A percentile compares a stretch with the other conserved stretches of the same genome.
Conservation (phyloP, 139 green algal species). For the Micromonas pusilla region DNA sequence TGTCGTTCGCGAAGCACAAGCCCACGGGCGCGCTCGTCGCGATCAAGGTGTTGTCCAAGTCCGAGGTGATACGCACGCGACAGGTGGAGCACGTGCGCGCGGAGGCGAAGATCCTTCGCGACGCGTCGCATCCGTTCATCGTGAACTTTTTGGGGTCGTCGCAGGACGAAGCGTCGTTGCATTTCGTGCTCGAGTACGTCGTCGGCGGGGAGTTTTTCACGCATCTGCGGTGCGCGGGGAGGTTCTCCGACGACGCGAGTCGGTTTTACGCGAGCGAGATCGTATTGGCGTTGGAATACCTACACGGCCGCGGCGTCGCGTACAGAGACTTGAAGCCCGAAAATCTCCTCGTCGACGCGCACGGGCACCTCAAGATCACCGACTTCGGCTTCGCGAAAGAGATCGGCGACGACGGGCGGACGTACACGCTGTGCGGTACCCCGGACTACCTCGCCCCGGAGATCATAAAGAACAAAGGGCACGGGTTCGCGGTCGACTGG, state of each 20-base stretch:
- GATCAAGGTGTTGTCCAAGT: slow-evolving; percentile 69
- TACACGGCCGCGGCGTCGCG: slow-evolving; percentile 82
- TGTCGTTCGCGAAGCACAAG: slow-evolving; percentile 50
- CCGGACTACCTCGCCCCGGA: slow-evolving; percentile 94
- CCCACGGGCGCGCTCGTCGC: slow-evolving; percentile 41
- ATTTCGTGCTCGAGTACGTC: slow-evolving; percentile 97
- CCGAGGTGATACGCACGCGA: slow-evolving; percentile 55
- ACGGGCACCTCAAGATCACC: slow-evolving; percentile 21
- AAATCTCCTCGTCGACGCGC: slow-evolving; percentile 95
- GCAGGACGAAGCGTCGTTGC: slow-evolving; percentile 46
- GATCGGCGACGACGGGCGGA: not conserved
- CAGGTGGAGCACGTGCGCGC: slow-evolving; percentile 41
- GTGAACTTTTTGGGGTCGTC: not conserved
- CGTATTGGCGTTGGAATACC: slow-evolving; percentile 89
- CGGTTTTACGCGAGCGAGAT: slow-evolving; percentile 81
- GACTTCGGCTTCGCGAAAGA: slow-evolving; percentile 47
- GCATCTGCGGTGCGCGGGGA: slow-evolving; percentile 67
- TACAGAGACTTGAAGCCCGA: slow-evolving; percentile 95
- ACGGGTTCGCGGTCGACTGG: slow-evolving; percentile 65
- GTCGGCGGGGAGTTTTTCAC: slow-evolving; percentile 76
- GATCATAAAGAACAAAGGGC: slow-evolving; percentile 74
- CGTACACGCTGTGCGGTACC: slow-evolving; percentile 53
- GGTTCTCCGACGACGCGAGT: slow-evolving; percentile 72
- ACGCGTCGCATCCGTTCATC: not conserved
- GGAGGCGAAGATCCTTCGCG: not conserved